A percentile compares a stretch with the other conserved stretches of the same genome.
Evolutionary conservation across 1,284 basidiomycete species (phyloP).

Genomic region (Bondarzewia mesenterica): DNA sequence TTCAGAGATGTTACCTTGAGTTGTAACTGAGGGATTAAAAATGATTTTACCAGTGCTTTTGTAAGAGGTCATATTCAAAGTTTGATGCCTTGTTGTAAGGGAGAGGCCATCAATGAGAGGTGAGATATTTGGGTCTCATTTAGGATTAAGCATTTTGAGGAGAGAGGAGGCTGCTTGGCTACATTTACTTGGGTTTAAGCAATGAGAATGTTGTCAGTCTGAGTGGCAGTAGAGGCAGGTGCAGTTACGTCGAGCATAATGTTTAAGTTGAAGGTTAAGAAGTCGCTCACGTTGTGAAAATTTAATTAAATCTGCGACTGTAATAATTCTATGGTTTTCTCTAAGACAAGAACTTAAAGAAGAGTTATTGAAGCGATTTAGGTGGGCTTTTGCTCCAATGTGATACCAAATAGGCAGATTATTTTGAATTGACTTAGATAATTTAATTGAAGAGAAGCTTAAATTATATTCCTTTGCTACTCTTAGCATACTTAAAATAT

Average conservation of each 20-base stretch:
- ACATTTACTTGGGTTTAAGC: not conserved
- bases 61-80: too few species aligned
- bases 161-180: not conserved
- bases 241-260: not conserved
- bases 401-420: not conserved
- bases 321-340: not conserved
- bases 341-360: not conserved
- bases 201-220: not conserved
- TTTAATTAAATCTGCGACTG: not conserved
- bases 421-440: not conserved
- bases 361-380: not conserved
- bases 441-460: not conserved
- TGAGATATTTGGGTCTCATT: not conserved
- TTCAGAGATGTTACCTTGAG: not conserved
- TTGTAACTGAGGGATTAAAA: not conserved
- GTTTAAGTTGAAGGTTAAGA: too few species aligned
- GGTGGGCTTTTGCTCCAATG: not conserved
- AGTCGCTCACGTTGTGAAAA: too few species aligned
- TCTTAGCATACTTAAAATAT: not conserved
- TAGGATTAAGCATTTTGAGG: not conserved
- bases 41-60: too few species aligned
- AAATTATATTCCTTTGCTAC: not conserved
- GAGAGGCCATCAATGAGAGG: not conserved
- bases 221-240: not conserved
- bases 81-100: too few species aligned